Conservation (phyloP, 2,329 filamentous ascomycete genomes). For the Aspergillus sp. region DNA sequence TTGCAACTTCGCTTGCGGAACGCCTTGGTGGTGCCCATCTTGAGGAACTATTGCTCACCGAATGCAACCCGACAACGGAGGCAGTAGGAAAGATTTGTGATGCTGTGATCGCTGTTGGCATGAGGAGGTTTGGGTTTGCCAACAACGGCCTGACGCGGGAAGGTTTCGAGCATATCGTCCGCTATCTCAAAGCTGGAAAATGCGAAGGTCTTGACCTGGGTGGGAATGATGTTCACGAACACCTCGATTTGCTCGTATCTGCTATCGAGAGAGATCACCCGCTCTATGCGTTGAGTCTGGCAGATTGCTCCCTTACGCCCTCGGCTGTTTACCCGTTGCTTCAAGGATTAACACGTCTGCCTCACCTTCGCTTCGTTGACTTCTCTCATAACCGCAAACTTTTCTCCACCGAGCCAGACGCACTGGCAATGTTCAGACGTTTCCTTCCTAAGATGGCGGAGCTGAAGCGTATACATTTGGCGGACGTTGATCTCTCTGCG, state of each 20-base stretch:
- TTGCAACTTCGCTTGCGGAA: slow-evolving; percentile 67
- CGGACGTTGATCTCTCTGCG: slow-evolving; percentile 71
- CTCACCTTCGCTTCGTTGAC: slow-evolving; percentile 77
- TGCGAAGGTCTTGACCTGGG: slow-evolving; percentile 86
- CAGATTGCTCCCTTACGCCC: slow-evolving; percentile 72
- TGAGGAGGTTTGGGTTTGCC: slow-evolving; percentile 71
- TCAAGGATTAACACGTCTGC: slow-evolving; percentile 59
- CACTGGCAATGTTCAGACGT: slow-evolving; percentile 64
- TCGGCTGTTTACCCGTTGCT: slow-evolving; percentile 64
- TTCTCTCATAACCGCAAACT: slow-evolving; percentile 80
- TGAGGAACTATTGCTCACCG: slow-evolving; percentile 73
- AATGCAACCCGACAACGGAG: slow-evolving; percentile 61
- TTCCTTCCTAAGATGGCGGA: slow-evolving; percentile 71
- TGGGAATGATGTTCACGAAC: slow-evolving; percentile 62
- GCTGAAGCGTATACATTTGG: slow-evolving; percentile 77
- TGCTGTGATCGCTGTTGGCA: slow-evolving; percentile 66
- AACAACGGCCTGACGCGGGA: slow-evolving; percentile 68
- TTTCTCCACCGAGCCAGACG: slow-evolving; percentile 64
- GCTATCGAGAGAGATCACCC: slow-evolving; percentile 40
- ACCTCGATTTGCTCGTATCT: slow-evolving; percentile 34
- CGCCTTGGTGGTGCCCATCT: slow-evolving; percentile 66
- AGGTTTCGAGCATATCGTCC: slow-evolving; percentile 64
- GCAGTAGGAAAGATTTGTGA: slow-evolving; percentile 72
- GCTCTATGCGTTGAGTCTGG: slow-evolving; percentile 74
- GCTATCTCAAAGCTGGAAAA: slow-evolving; percentile 63